Percentiles rank a stretch among this genome's conserved stretches.
phyloP scores from a whole-genome alignment of 1,284 basidiomycete genomes.

The Nidula niveotomentosa region DNA sequence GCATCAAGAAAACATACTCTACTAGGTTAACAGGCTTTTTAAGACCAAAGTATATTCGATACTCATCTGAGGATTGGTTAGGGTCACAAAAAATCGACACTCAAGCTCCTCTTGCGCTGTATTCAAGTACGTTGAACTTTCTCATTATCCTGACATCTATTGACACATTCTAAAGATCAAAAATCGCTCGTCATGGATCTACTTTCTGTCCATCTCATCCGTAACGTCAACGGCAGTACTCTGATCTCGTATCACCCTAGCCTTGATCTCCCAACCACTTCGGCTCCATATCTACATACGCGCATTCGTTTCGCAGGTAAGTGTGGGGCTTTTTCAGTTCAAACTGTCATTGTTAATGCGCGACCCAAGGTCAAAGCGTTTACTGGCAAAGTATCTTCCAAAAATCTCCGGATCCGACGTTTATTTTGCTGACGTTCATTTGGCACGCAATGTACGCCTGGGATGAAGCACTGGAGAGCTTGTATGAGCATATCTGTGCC shows the following conservation, averaged over 20 bases:
- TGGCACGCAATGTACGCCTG: conserved; percentile 61
- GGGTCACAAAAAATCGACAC: conserved; percentile 34
- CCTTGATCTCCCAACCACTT: conserved; percentile 26
- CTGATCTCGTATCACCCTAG: conserved; percentile 39
- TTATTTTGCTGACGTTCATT: conserved; percentile 48
- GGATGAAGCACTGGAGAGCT: conserved; percentile 52
- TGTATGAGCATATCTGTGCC: conserved; percentile 45
- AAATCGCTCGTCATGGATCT: conserved; percentile 28
- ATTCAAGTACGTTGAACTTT: conserved; percentile 25
- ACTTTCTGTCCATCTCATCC: conserved; percentile 40
- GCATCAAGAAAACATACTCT: conserved; percentile 4
- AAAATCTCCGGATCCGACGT: conserved; percentile 47
- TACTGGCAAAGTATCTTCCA: conserved; percentile 56
- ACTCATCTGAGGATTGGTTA: not conserved
- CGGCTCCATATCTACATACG: conserved; percentile 32
- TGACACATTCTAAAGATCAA: conserved; percentile 23
- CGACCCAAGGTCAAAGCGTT: conserved; percentile 36
- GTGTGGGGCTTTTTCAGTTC: not conserved
- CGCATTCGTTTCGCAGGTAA: conserved; percentile 36
- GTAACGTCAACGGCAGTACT: conserved; percentile 35
- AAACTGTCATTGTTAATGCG: not conserved
- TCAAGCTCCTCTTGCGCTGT: conserved; percentile 44
- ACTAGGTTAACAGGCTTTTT: not conserved
- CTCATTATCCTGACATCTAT: not conserved
- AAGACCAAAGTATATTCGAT: not conserved